Evolutionary conservation across 1,284 basidiomycete genomes (phyloP), one percentile per base, ranked within the genome.

Genomic region (Athelia sp.): DNA sequence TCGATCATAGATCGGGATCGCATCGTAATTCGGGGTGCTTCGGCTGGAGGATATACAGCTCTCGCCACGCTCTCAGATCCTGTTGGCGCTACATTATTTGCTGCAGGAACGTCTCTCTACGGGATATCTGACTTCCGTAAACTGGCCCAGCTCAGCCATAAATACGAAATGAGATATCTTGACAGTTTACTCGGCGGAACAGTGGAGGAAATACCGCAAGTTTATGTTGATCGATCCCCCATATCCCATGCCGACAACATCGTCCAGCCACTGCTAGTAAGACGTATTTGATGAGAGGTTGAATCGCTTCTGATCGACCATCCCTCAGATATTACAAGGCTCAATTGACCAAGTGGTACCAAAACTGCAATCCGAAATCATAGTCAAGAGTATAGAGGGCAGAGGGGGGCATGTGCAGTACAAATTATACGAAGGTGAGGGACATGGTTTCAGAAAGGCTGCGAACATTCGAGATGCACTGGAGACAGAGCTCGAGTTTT

Each of bases 31-130:
- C 75, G 78, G 9, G 84, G 82, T 1, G 69, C 72, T 0, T 84
- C 81, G 13, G 73, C 81, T 0, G 84, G 84, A 2, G 85, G 86
- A 0, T 83, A 73, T 54, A 82, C 83, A 1, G 72, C 74, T 2
- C 72, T 87, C 9, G 71, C 73, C 0, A 68, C 77, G 0, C 63
- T 85, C 10, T 70, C 73, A 11, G 64, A 62, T 14, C 63, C 64
- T 4, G 50, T 57, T 2, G 58, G 71, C 0, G 32, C 23, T 11
- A 64, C 57, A 3, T 62, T 72, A 4, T 81, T 79, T 52, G 71
- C 73, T 1, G 77, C 74, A 3, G 79, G 73, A 0, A 73, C 71
- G 0, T 75, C 77, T 0, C 63, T 62, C 19, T 87, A 73, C 55
- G 36, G 36, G 6, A 64, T 87, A 18, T 76, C 76, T 0, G 77